Conservation (phyloP, 192 early-diverging fungal species). For the Thoreauomyces humboldtii region DNA sequence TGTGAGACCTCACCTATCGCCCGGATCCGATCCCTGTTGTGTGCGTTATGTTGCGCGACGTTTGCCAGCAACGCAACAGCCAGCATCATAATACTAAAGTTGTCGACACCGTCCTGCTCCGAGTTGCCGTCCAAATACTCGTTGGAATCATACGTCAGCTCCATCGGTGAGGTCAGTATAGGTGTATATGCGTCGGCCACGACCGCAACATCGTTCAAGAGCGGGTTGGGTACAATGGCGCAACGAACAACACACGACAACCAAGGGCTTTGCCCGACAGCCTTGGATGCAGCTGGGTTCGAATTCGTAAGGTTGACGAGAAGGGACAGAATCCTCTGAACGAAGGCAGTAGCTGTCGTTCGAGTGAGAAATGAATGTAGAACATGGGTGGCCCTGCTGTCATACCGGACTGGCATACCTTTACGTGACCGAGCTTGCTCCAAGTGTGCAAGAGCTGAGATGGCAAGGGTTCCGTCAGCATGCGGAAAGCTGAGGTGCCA, state of each 20-base stretch:
- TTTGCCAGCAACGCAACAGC: conserved; percentile 18
- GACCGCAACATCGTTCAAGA: background rate
- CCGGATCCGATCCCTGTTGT: conserved; percentile 8
- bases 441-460: too few relatives aligned
- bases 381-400: too few relatives aligned
- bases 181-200: too few relatives aligned
- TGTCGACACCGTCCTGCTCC: background rate
- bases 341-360: background rate
- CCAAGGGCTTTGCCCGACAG: background rate
- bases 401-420: too few relatives aligned
- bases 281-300: conserved; percentile 3
- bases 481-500: too few relatives aligned
- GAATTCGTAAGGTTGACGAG: conserved; percentile 23
- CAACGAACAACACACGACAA: background rate
- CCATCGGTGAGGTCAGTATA: too few relatives aligned
- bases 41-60: background rate
- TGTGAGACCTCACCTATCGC: too few relatives aligned
- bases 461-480: too few relatives aligned
- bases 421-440: too few relatives aligned
- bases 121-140: background rate
- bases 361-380: too few relatives aligned
- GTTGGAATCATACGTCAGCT: too few relatives aligned
- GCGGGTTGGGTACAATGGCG: conserved; percentile 10
- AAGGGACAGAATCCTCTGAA: background rate
- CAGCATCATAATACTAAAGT: conserved; percentile 16